Conservation (phyloP, 441 rosid species). For the Brassica balearica region DNA sequence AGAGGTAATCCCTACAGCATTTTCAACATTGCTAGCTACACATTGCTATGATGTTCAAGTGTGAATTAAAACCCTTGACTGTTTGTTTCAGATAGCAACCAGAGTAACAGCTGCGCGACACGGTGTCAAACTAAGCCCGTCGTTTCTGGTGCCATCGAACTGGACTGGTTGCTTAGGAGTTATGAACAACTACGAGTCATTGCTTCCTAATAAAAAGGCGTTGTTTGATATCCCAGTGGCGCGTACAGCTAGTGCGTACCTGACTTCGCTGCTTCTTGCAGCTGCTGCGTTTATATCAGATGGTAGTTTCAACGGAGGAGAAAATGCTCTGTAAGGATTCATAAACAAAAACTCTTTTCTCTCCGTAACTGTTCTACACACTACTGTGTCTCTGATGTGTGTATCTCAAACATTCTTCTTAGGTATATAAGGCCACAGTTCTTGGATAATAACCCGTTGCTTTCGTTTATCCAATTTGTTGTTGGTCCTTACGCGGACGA, state of each 20-base stretch:
- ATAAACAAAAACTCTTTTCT: background rate
- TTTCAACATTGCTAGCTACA: background rate
- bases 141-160: constrained; percentile 87
- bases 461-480: constrained; percentile 81
- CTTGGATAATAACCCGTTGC: constrained; percentile 84
- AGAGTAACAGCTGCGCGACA: constrained; percentile 77
- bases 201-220: constrained; percentile 84
- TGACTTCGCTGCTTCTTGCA: constrained; percentile 77
- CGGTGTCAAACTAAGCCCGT: constrained; percentile 81
- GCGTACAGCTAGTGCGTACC: constrained; percentile 81
- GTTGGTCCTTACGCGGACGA: constrained; percentile 89
- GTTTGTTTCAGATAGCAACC: constrained; percentile 70
- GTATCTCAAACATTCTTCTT: constrained; percentile 15
- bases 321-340: constrained; percentile 83
- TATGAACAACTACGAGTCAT: constrained; percentile 85
- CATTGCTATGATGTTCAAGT: background rate
- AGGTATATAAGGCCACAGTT: constrained; percentile 93
- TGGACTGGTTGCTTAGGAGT: constrained; percentile 98
- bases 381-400: constrained; percentile 3
- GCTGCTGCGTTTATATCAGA: constrained; percentile 77
- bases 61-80: background rate
- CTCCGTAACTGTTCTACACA: background rate
- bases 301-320: constrained; percentile 89
- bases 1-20: constrained; percentile 55
- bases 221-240: constrained; percentile 90